These are phyloP conservation scores for Termitomyces sp. DNA, from an alignment of 768 basidiomycete species.

Conservation along the genomic window DNA sequence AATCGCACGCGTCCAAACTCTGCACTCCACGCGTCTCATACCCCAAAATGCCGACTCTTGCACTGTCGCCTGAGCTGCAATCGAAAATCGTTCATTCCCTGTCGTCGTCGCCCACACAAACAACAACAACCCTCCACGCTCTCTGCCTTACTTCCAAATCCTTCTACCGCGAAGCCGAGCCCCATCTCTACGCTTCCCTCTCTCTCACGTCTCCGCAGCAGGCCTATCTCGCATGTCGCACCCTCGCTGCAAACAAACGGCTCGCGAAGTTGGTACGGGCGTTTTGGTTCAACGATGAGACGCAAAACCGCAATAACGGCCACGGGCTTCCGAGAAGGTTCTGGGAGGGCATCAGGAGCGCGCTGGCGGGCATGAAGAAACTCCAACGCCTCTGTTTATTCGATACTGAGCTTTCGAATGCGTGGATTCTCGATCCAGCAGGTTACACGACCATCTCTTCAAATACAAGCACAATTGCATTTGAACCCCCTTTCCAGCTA, in stretches of 20 bases:
- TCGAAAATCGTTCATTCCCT: neutral
- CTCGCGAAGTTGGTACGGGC: neutral
- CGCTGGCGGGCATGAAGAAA: neutral
- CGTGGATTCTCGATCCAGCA: neutral
- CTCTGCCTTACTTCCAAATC: neutral
- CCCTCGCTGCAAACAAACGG: neutral
- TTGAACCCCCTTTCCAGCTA: constrained; percentile 32
- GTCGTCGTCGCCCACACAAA: neutral
- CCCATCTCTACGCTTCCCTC: neutral
- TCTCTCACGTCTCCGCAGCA: neutral
- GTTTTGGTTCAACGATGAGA: neutral
- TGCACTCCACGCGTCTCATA: too few relatives aligned
- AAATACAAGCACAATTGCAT: too few relatives aligned
- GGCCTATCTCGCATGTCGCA: neutral
- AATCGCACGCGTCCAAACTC: too few relatives aligned
- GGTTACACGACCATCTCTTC: neutral
- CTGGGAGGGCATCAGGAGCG: neutral
- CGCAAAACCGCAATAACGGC: neutral
- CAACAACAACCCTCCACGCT: neutral
- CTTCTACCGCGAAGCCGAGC: neutral
- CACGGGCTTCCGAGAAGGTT: neutral
- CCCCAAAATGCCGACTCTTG: neutral
- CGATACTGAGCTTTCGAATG: neutral
- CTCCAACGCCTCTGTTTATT: neutral
- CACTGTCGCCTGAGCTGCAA: neutral